These are phyloP conservation scores for Neolentinus lepideus DNA, from an alignment of 1,284 basidiomycete genomes.

Conservation along the genomic window DNA sequence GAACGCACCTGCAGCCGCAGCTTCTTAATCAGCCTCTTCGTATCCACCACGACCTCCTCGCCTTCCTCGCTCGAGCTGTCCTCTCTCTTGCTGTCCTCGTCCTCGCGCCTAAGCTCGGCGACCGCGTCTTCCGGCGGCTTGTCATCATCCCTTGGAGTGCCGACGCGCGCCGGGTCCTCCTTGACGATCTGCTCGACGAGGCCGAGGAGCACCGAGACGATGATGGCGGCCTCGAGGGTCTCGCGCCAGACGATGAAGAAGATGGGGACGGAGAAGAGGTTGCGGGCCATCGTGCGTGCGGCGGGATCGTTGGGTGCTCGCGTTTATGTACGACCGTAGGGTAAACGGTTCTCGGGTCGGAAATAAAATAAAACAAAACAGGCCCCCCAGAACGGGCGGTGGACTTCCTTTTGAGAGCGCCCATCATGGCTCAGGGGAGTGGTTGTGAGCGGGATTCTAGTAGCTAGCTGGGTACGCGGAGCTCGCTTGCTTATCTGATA, in stretches of 20 bases:
- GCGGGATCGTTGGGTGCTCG: conserved; percentile 9
- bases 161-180: conserved; percentile 25
- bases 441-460: too few relatives aligned
- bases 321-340: neutral
- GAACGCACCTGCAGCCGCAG: conserved; percentile 54
- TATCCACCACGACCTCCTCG: conserved; percentile 12
- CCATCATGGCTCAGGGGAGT: too few relatives aligned
- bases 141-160: conserved; percentile 18
- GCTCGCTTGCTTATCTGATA: too few relatives aligned
- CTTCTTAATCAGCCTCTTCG: conserved; percentile 43
- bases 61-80: conserved; percentile 14
- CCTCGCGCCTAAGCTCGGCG: conserved; percentile 8
- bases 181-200: conserved; percentile 76
- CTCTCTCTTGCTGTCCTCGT: neutral
- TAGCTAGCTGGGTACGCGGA: too few relatives aligned
- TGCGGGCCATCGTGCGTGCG: conserved; percentile 39
- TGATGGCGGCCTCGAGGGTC: conserved; percentile 84
- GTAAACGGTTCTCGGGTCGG: too few relatives aligned
- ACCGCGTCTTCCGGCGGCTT: conserved; percentile 16
- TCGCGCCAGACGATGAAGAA: conserved; percentile 91
- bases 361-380: too few relatives aligned
- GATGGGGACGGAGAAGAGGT: conserved; percentile 73
- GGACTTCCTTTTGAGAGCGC: too few relatives aligned
- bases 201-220: conserved; percentile 82
- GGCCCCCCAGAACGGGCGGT: too few relatives aligned